These are phyloP conservation scores for Amorphotheca resinae DNA, from an alignment of 495 filamentous ascomycete species.

Conservation along the genomic window DNA sequence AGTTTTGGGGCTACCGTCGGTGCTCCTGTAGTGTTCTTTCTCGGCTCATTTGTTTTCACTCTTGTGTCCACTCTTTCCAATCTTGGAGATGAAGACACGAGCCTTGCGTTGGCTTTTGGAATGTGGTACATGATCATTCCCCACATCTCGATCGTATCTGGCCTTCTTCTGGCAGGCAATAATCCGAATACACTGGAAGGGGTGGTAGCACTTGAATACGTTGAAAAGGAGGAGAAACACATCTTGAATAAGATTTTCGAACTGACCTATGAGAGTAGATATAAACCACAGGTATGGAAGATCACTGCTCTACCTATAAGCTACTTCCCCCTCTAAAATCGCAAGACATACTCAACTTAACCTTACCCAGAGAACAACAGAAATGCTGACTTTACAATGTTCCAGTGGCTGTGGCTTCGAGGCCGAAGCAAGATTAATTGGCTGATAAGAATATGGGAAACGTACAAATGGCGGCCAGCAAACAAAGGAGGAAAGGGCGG, in stretches of 20 bases:
- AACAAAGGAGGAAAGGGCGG: neutral
- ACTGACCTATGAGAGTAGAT: conserved; percentile 8
- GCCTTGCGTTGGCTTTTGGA: conserved; percentile 33
- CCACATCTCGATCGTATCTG: conserved; percentile 22
- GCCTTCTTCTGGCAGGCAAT: conserved; percentile 23
- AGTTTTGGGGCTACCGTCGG: conserved; percentile 35
- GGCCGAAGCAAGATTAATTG: conserved; percentile 20
- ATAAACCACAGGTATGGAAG: too few species aligned
- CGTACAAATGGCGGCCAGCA: conserved; percentile 6
- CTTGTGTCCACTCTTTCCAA: conserved; percentile 25
- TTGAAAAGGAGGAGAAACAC: neutral
- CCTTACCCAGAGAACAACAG: too few species aligned
- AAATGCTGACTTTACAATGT: too few species aligned
- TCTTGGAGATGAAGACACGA: conserved; percentile 30
- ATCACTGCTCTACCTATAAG: too few species aligned
- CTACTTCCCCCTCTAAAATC: too few species aligned
- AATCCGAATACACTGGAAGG: conserved; percentile 21
- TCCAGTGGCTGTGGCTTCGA: conserved; percentile 23
- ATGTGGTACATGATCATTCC: conserved; percentile 20
- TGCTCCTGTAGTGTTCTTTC: conserved; percentile 34
- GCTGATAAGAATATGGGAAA: conserved; percentile 5
- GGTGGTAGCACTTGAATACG: conserved; percentile 10
- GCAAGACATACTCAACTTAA: too few species aligned
- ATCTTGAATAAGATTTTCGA: neutral
- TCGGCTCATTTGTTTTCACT: conserved; percentile 26